These are phyloP conservation scores for Trichoderma erinaceum DNA, from an alignment of 495 filamentous ascomycete species.

Conservation along the genomic window DNA sequence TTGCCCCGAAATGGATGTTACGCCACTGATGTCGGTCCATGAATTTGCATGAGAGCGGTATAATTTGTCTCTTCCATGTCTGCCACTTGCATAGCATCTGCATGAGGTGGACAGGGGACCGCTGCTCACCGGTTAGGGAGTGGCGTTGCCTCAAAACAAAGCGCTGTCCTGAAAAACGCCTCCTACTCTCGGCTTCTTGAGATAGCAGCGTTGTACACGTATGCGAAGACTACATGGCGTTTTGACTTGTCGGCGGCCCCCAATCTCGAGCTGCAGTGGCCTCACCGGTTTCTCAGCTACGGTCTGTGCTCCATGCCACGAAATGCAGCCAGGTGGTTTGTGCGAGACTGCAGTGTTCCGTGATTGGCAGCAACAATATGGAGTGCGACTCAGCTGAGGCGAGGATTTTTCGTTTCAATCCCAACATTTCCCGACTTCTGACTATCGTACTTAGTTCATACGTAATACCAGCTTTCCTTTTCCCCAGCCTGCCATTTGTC, in stretches of 20 bases:
- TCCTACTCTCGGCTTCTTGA: not conserved
- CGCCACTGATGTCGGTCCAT: not conserved
- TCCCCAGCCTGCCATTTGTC: not conserved
- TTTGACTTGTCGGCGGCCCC: not conserved
- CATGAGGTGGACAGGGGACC: not conserved
- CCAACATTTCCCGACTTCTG: not conserved
- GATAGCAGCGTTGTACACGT: not conserved
- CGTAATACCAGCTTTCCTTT: not conserved
- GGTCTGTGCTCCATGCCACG: constrained; percentile 3
- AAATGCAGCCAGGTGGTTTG: not conserved
- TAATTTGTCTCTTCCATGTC: not conserved
- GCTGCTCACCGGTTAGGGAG: not conserved
- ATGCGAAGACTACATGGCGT: not conserved
- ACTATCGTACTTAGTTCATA: too few relatives aligned
- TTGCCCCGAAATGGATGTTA: not conserved
- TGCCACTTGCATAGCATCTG: not conserved
- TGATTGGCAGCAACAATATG: not conserved
- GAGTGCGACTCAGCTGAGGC: not conserved
- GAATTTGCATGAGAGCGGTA: not conserved
- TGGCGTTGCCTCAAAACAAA: not conserved
- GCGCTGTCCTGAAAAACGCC: not conserved
- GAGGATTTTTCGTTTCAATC: not conserved
- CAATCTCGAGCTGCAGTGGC: not conserved
- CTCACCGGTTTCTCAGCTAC: not conserved
- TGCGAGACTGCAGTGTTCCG: not conserved